Conservation (phyloP, 202 grass and related monocot genomes). For the Brachypodium distachyon region DNA sequence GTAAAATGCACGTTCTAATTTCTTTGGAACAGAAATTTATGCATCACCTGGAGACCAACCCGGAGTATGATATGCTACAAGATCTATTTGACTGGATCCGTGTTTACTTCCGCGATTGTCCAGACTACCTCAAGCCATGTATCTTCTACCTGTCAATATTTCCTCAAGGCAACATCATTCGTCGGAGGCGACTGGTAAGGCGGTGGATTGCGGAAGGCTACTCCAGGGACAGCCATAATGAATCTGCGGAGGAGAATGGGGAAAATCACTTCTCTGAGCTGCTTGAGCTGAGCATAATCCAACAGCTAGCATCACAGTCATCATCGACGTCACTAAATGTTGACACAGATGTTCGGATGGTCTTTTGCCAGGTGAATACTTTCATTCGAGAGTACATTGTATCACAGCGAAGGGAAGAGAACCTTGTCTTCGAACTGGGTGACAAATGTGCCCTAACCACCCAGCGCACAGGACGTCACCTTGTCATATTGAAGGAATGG, state of each 20-base stretch:
- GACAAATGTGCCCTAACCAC: not conserved
- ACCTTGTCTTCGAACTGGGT: not conserved
- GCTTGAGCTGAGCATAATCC: not conserved
- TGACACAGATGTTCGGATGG: not conserved
- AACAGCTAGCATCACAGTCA: not conserved
- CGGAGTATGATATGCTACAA: not conserved
- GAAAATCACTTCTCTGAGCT: not conserved
- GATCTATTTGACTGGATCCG: not conserved
- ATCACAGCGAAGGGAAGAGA: not conserved
- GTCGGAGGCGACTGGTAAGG: not conserved
- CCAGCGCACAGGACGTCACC: not conserved
- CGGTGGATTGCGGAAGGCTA: not conserved
- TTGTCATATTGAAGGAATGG: not conserved
- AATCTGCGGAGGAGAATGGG: not conserved
- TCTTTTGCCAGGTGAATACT: not conserved
- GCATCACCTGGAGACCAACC: not conserved
- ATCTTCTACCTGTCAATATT: not conserved
- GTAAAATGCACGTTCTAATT: too few relatives aligned
- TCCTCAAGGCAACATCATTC: not conserved
- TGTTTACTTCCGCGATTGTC: not conserved
- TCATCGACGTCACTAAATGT: too few relatives aligned
- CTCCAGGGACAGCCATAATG: not conserved
- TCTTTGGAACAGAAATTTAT: not conserved
- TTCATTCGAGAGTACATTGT: not conserved
- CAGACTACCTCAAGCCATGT: not conserved